These are phyloP conservation scores for Diaporthe capsici DNA, from an alignment of 2,329 filamentous ascomycete species.

Conservation along the genomic window DNA sequence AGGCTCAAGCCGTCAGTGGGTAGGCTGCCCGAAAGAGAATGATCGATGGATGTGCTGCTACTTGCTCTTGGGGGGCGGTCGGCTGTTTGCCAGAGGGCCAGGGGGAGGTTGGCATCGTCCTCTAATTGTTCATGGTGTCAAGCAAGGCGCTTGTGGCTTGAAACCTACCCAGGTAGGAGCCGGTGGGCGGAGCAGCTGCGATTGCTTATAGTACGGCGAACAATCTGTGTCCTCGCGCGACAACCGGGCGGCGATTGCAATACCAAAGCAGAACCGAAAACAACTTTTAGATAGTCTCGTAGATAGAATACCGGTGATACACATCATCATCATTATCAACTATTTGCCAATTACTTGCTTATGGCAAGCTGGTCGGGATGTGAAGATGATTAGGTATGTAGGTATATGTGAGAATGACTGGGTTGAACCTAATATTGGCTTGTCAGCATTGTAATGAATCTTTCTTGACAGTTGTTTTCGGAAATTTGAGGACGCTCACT, in stretches of 20 bases:
- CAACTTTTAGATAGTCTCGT: conserved; percentile 40
- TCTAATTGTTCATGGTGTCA: conserved; percentile 15
- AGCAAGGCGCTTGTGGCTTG: conserved; percentile 26
- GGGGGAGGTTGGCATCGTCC: neutral
- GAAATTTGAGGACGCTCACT: neutral
- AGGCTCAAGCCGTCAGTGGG: neutral
- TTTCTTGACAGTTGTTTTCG: neutral
- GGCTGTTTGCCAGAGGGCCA: neutral
- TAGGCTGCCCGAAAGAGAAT: neutral
- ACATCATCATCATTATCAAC: conserved; percentile 38
- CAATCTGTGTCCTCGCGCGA: conserved; percentile 12
- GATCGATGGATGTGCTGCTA: neutral
- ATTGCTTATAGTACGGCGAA: conserved; percentile 28
- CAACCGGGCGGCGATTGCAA: neutral
- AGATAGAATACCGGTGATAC: conserved; percentile 43
- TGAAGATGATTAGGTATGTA: neutral
- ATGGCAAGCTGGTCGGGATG: neutral
- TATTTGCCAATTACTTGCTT: conserved; percentile 16
- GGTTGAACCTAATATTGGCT: neutral
- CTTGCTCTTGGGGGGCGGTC: neutral
- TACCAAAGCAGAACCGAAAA: conserved; percentile 10
- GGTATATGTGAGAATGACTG: neutral
- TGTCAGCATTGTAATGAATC: neutral
- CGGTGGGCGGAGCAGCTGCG: neutral
- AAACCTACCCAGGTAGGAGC: neutral